Evolutionary conservation across 2,329 filamentous ascomycete species (phyloP), one percentile per base, ranked within the genome.

Genomic region (Trichoderma endophyticum): DNA sequence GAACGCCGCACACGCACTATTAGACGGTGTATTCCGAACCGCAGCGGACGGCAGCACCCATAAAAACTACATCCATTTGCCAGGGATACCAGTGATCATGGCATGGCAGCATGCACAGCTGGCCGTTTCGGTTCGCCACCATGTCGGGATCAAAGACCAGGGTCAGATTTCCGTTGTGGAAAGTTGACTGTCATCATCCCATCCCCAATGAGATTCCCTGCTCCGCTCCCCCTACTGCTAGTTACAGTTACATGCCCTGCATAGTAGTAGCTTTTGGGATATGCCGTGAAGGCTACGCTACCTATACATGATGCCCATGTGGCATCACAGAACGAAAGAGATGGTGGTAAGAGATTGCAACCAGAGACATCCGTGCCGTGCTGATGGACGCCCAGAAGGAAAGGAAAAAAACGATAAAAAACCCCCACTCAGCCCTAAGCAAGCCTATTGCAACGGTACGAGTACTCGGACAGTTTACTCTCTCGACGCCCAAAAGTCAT

Each of bases 371-470:
- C 7, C 15, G 26, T 28, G 48, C 28, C 62, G 21, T 24, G 48
- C 28, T 66, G n/a, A 57, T 57, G 21, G 48, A 54, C 30, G 24
- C 51, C 51, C 51, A 24, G 7, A 56, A 26, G 15, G 39, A 56
- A 36, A 2, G 3, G 4, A 21, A 6, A 21, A 6, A 63, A 28
- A 28, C 61, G 18, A 54, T 24, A 24, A 24, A 28, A 39, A 26
- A 39, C 21, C 64, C 64, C 51, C 64, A 39, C 64, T 67, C 64
- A 67, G 64, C 64, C 64, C 51, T 67, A 67, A 57, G 30, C 63
- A 66, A 32, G 43, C 11, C n/a, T 28, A 24, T 32, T 51, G 34
- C 63, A 21, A 28, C n/a, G 48, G 12, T 43, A 43, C 39, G 15
- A 56, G 6, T 56, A 56, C 21, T 57, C 15, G 39, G 9, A n/a